Conservation (phyloP, 2,329 filamentous ascomycete genomes). For the Epicoccum nigrum region DNA sequence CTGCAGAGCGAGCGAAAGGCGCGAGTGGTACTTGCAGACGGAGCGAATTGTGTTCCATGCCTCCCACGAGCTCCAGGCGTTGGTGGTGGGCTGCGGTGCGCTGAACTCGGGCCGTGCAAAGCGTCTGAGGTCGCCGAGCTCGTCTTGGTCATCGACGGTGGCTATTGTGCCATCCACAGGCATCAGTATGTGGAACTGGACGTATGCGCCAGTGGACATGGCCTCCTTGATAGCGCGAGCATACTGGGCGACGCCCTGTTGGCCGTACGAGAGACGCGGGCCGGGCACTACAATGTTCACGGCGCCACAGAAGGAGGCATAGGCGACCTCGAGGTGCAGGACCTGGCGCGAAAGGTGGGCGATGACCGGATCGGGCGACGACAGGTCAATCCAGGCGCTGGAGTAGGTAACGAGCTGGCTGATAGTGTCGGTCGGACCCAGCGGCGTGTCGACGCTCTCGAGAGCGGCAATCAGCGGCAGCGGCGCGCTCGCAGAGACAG, state of each 20-base stretch:
- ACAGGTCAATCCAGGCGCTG: constrained; percentile 93
- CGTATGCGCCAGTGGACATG: constrained; percentile 73
- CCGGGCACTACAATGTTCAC: constrained; percentile 82
- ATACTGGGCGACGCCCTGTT: constrained; percentile 70
- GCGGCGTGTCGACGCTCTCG: constrained; percentile 77
- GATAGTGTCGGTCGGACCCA: constrained; percentile 71
- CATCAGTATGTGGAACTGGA: constrained; percentile 80
- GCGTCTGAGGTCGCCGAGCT: constrained; percentile 59
- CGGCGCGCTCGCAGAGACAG: constrained; percentile 54
- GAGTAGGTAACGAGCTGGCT: constrained; percentile 77
- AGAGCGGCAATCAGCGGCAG: constrained; percentile 65
- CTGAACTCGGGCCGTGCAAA: constrained; percentile 49
- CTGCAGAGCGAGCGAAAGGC: constrained; percentile 74
- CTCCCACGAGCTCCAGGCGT: constrained; percentile 86
- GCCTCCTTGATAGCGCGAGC: constrained; percentile 83
- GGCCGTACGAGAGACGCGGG: constrained; percentile 68
- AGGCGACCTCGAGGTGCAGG: constrained; percentile 87
- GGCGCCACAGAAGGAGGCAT: constrained; percentile 93
- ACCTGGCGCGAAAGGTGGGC: constrained; percentile 88
- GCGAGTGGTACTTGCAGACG: constrained; percentile 81
- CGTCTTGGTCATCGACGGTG: constrained; percentile 63
- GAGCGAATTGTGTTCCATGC: constrained; percentile 88
- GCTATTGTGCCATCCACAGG: constrained; percentile 75
- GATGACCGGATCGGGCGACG: constrained; percentile 80
- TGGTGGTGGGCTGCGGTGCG: constrained; percentile 51